A percentile compares a stretch with the other conserved stretches of the same genome.
These are phyloP conservation scores for Candida maris DNA, from an alignment of 805 yeast species.

Conservation along the genomic window DNA sequence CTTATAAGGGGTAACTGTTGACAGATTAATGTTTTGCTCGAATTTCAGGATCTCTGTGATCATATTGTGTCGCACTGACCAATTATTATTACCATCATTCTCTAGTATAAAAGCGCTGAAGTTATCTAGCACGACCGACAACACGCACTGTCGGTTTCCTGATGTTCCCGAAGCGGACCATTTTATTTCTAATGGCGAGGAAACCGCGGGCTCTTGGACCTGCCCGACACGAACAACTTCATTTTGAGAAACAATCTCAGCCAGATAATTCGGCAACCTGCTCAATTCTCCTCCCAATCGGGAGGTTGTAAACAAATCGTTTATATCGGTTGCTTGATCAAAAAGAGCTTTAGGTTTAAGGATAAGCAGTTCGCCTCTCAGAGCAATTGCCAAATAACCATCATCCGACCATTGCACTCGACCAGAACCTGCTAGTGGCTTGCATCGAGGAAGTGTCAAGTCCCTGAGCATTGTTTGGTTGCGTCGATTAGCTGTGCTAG, in stretches of 20 bases:
- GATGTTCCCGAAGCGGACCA: slow-evolving; percentile 24
- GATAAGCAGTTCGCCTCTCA: slow-evolving; percentile 13
- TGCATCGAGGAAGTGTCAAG: slow-evolving; percentile 9
- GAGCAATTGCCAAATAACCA: slow-evolving; percentile 15
- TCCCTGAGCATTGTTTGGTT: slow-evolving; percentile 20
- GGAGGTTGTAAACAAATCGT: slow-evolving; percentile 11
- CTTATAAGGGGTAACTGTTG: slow-evolving; percentile 10
- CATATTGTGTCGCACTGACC: slow-evolving; percentile 16
- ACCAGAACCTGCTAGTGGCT: slow-evolving; percentile 6
- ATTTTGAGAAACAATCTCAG: slow-evolving; percentile 10
- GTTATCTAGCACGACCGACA: slow-evolving; percentile 20
- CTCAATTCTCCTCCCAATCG: slow-evolving; percentile 13
- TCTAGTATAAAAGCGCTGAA: slow-evolving; percentile 17
- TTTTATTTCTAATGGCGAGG: slow-evolving; percentile 12
- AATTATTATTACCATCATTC: slow-evolving; percentile 13
- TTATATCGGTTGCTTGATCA: slow-evolving; percentile 6
- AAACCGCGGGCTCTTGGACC: slow-evolving; percentile 9
- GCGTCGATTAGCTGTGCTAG: too few species aligned
- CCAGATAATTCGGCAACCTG: slow-evolving; percentile 13
- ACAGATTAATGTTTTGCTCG: slow-evolving; percentile 12
- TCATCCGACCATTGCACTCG: slow-evolving; percentile 17
- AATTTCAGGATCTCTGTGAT: slow-evolving; percentile 8
- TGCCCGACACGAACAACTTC: slow-evolving; percentile 20
- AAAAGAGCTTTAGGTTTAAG: slow-evolving; percentile 12
- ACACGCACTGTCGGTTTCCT: slow-evolving; percentile 8